These are phyloP conservation scores for Halophytophthora polymorphica DNA, from an alignment of 352 stramenopile genomes.

Conservation along the genomic window DNA sequence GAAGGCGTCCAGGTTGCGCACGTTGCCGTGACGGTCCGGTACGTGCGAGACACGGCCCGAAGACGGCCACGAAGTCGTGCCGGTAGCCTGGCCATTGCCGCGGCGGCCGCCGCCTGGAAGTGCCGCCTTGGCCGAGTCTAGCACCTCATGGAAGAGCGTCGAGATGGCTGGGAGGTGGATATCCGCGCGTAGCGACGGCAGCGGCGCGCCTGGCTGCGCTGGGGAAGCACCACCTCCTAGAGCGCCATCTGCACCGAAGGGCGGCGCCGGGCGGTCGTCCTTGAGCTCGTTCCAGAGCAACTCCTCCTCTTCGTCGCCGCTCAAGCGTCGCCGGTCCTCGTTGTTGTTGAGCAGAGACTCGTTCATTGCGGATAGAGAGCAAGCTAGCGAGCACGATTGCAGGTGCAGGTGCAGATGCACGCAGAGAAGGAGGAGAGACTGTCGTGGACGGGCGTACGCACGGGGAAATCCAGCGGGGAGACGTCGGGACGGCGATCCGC, in stretches of 20 bases:
- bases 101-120: constrained; percentile 20
- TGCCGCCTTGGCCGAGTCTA: constrained; percentile 47
- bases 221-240: neutral
- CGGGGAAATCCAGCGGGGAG: too few relatives aligned
- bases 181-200: constrained; percentile 66
- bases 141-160: constrained; percentile 66
- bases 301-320: constrained; percentile 50
- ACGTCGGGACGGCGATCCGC: too few relatives aligned
- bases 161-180: constrained; percentile 78
- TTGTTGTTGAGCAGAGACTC: constrained; percentile 57
- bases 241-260: constrained; percentile 14
- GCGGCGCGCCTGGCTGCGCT: constrained; percentile 8
- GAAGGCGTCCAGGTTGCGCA: constrained; percentile 89
- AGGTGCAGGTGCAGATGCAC: too few relatives aligned
- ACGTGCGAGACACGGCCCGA: constrained; percentile 34
- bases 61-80: neutral
- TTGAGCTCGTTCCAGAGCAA: constrained; percentile 80
- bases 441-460: too few relatives aligned
- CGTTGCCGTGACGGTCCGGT: constrained; percentile 62
- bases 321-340: constrained; percentile 20
- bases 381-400: too few relatives aligned
- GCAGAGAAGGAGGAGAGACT: constrained; percentile 4
- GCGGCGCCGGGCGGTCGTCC: constrained; percentile 39
- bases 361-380: constrained; percentile 34
- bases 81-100: constrained; percentile 5